Conservation (phyloP, 306 rosid genomes). For the Fragaria vesca region DNA sequence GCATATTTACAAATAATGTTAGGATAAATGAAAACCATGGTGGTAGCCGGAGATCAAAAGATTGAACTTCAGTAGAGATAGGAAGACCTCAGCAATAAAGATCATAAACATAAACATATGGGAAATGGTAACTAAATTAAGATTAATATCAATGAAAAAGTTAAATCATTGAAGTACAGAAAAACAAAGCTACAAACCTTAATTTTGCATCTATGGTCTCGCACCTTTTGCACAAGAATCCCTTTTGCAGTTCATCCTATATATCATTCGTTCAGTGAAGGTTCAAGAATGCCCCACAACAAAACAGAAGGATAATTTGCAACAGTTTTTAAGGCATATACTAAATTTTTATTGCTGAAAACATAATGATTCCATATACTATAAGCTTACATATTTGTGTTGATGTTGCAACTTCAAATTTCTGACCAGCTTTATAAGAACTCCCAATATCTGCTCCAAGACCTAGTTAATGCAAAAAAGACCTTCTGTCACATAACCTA, state of each 20-base stretch:
- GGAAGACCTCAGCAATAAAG: neutral
- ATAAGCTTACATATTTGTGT: constrained; percentile 68
- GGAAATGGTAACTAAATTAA: neutral
- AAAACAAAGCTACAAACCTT: constrained; percentile 53
- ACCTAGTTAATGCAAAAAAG: constrained; percentile 50
- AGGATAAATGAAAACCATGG: neutral
- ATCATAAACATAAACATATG: neutral
- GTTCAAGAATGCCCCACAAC: constrained; percentile 6
- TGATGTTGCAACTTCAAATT: constrained; percentile 95
- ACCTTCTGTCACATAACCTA: constrained; percentile 10
- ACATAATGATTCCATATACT: constrained; percentile 18
- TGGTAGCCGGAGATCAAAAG: neutral
- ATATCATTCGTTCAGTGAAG: constrained; percentile 13
- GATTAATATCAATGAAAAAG: neutral
- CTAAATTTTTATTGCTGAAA: neutral
- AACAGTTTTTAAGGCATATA: neutral
- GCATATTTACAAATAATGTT: constrained; percentile 21
- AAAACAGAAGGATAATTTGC: neutral
- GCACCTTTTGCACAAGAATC: constrained; percentile 92
- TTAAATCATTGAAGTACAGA: neutral
- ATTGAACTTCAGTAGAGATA: neutral
- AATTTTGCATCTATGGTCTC: constrained; percentile 88
- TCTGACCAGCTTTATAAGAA: constrained; percentile 83
- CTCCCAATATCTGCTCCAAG: constrained; percentile 88
- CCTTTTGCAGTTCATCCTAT: constrained; percentile 84